Evolutionary conservation across 78 protist species (phyloP), one percentile per base, ranked within the genome.

Genomic region (Pigoraptor vietnamica): DNA sequence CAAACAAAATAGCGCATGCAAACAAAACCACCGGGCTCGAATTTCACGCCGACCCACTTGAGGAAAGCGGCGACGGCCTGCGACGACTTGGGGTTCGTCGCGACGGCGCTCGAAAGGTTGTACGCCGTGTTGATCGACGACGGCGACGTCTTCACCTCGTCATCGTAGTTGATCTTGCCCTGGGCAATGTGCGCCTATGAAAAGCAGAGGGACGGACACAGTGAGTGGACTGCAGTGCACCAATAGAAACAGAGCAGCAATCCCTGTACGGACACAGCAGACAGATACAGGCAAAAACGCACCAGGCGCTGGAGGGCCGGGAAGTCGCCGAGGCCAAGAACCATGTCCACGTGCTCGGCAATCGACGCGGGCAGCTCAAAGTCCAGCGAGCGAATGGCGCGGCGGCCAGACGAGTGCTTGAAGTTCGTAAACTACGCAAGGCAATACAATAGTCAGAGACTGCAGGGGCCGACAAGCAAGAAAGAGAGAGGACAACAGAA

Each of bases 61-160:
- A 87, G 90, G 90, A 87, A 87, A 21, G 90, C 36, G 23, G 90
- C 90, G 29, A 87, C 81, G 6, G 90, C 90, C 23, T 87, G 90
- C 34, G 39, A 23, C 36, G 14, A 24, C 36, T 19, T 40, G 81
- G 40, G 81, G 24, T 38, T 40, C 19, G 81, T 87, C 33, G 81
- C 34, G 24, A 9, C 38, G 90, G 36, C 36, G 38, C 25, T n/a
- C 36, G 25, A 2, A 67, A 87, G 33, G 37, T 87, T 87, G 90
- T 87, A 87, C 37, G 90, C 67, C 6, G 0, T 40, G 81, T 40
- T 37, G 38, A 87, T 87, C 39, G 39, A 83, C 23, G 35, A 6
- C 1, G 88, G 88, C 1, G 34, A 34, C 34, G 38, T 14, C 34
- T 29, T 32, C 39, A 35, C 39, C 38, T 9, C 39, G 38, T 29